Evolutionary conservation across 1,139 yeast genomes (phyloP).

Genomic region (Geotrichum australiense): DNA sequence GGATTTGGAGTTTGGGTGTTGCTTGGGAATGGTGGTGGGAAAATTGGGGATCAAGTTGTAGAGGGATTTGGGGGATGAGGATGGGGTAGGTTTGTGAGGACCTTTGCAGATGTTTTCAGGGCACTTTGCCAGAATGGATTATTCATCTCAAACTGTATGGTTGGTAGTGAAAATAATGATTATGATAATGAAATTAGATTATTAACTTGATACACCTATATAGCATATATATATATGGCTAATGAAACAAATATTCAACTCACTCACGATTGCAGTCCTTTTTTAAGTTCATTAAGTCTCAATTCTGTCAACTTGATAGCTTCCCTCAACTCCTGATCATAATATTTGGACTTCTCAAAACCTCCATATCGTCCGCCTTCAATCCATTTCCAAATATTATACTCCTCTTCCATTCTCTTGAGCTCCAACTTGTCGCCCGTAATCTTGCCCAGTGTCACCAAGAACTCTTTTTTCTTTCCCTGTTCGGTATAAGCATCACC

Average conservation of each 20-base stretch:
- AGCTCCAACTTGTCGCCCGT: slow-evolving; percentile 14
- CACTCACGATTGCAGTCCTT: slow-evolving; percentile 2
- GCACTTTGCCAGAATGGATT: too few species aligned
- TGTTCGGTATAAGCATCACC: slow-evolving; percentile 13
- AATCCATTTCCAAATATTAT: slow-evolving; percentile 77
- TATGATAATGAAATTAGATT: background rate
- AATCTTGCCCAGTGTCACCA: background rate
- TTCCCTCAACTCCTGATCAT: slow-evolving; percentile 48
- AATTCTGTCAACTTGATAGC: slow-evolving; percentile 49
- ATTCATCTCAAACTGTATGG: too few species aligned
- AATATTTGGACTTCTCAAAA: slow-evolving; percentile 24
- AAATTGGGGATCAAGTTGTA: background rate
- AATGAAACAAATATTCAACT: background rate
- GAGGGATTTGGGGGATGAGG: background rate
- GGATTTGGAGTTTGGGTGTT: slow-evolving; percentile 26
- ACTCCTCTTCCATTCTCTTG: slow-evolving; percentile 45
- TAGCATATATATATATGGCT: background rate
- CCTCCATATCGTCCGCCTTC: slow-evolving; percentile 27
- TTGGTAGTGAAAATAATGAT: background rate
- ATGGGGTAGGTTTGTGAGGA: too few species aligned
- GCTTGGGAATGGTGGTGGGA: slow-evolving; percentile 19
- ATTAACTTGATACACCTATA: background rate
- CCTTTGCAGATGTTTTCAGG: too few species aligned
- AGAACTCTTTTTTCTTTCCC: background rate
- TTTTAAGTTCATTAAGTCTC: slow-evolving; percentile 40